Conservation (phyloP, 176 grass and related monocot species). For the Miscanthus lutarioriparius region DNA sequence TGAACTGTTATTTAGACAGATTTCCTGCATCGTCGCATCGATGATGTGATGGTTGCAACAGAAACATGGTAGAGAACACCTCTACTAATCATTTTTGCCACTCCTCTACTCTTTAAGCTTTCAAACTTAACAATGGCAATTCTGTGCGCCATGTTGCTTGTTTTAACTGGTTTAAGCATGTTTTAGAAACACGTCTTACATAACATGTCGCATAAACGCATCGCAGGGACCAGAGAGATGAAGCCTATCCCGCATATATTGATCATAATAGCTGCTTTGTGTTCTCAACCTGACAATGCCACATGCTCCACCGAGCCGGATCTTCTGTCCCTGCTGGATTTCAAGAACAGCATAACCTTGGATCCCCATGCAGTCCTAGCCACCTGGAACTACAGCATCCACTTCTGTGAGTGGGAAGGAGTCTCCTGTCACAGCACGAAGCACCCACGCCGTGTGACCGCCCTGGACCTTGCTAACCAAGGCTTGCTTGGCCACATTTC, state of each 20-base stretch:
- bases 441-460: background rate
- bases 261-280: background rate
- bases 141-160: background rate
- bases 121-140: background rate
- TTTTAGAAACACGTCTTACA: background rate
- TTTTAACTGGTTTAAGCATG: background rate
- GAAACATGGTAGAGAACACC: background rate
- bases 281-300: background rate
- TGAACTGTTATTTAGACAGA: background rate
- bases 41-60: background rate
- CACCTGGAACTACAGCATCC: conserved; percentile 1
- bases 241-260: background rate
- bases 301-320: background rate
- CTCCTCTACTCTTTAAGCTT: background rate
- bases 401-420: conserved; percentile 7
- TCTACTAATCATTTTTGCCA: background rate
- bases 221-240: conserved; percentile 1
- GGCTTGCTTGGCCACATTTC: conserved; percentile 15
- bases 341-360: conserved; percentile 18
- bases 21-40: background rate
- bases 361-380: background rate
- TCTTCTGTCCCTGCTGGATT: background rate
- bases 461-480: background rate
- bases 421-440: conserved; percentile 3
- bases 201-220: background rate